These are phyloP conservation scores for Aspergillus calidoustus DNA, from an alignment of 2,329 filamentous ascomycete genomes.

Conservation along the genomic window DNA sequence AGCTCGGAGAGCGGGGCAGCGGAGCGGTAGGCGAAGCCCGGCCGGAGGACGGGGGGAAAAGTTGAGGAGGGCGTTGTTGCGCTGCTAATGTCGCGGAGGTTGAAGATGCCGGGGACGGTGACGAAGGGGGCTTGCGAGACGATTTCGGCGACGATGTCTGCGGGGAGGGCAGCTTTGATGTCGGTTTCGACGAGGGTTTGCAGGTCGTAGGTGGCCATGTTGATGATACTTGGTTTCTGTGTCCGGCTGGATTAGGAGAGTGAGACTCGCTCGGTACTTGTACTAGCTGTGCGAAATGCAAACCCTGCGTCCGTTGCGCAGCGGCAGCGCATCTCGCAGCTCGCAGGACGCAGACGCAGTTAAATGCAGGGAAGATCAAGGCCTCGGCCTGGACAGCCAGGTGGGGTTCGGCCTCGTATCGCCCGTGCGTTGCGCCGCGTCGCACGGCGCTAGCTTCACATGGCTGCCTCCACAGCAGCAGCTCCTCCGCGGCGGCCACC, in stretches of 20 bases:
- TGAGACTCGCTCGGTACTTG: background rate
- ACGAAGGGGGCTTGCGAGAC: conserved; percentile 33
- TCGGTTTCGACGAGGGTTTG: conserved; percentile 30
- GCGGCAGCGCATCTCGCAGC: no score
- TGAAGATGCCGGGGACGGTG: conserved; percentile 32
- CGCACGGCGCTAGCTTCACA: background rate
- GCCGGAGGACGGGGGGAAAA: conserved; percentile 54
- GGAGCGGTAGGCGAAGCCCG: conserved; percentile 71
- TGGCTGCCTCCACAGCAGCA: background rate
- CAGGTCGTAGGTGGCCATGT: conserved; percentile 18
- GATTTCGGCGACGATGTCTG: conserved; percentile 26
- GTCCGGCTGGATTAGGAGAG: background rate
- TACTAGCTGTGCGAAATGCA: background rate
- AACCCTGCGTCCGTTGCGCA: no score
- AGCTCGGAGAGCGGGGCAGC: conserved; percentile 48
- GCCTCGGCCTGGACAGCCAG: background rate
- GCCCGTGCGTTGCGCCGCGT: background rate
- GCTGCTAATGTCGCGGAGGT: conserved; percentile 34
- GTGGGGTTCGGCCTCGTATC: background rate
- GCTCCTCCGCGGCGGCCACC: background rate
- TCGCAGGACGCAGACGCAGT: no score
- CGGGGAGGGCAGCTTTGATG: conserved; percentile 30
- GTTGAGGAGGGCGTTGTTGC: conserved; percentile 37
- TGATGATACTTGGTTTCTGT: background rate
- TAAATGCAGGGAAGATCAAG: background rate